These are phyloP conservation scores for Amaranthus tricolor DNA, from an alignment of 179 eudicot species.

Conservation along the genomic window DNA sequence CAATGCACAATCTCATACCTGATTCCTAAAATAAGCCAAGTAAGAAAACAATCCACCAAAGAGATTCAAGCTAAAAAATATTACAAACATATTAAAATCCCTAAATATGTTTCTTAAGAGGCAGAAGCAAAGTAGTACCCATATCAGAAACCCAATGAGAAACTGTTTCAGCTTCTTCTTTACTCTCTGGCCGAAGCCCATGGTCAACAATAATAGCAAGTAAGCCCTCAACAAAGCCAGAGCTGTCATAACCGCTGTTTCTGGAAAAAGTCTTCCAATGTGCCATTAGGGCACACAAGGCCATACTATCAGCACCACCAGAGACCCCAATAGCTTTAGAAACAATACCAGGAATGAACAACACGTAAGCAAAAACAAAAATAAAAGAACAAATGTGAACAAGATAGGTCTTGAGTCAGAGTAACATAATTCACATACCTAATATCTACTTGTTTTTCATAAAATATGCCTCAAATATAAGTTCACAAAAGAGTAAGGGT, in stretches of 20 bases:
- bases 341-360: constrained; percentile 21
- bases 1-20: constrained; percentile 61
- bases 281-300: constrained; percentile 68
- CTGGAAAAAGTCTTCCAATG: constrained; percentile 55
- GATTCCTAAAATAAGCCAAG: constrained; percentile 64
- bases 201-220: constrained; percentile 88
- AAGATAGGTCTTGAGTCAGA: neutral
- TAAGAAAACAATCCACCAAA: constrained; percentile 26
- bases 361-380: constrained; percentile 6
- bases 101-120: neutral
- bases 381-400: neutral
- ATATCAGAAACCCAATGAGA: constrained; percentile 52
- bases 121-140: constrained; percentile 43
- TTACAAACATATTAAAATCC: neutral
- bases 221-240: constrained; percentile 61
- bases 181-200: constrained; percentile 76
- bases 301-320: constrained; percentile 98
- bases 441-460: neutral
- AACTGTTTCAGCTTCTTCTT: constrained; percentile 72
- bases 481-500: neutral
- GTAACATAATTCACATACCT: neutral
- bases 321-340: constrained; percentile 79
- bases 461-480: neutral
- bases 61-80: neutral
- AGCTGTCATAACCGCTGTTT: constrained; percentile 30